phyloP scores from a whole-genome alignment of 2,329 filamentous ascomycete genomes.

The Pseudocercospora macadamiae region DNA sequence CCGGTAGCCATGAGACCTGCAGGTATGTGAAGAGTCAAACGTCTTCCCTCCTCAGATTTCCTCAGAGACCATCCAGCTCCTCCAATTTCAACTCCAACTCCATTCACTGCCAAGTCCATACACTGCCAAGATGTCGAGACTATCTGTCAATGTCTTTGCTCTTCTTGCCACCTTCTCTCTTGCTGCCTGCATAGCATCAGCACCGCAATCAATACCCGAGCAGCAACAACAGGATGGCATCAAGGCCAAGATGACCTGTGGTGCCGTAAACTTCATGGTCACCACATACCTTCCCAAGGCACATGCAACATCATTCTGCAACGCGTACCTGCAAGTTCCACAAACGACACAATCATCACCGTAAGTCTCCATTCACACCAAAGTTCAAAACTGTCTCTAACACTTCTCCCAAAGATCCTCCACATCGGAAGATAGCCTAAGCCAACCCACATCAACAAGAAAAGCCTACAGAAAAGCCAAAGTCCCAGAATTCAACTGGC shows the following conservation, averaged over 20 bases:
- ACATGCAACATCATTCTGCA: slow-evolving; percentile 12
- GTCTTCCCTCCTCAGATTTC: background rate
- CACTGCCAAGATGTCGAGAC: background rate
- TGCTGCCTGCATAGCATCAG: background rate
- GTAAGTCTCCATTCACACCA: background rate
- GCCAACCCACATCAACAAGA: background rate
- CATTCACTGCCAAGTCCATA: too few species aligned
- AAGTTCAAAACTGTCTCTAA: background rate
- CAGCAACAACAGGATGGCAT: background rate
- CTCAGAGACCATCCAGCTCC: background rate
- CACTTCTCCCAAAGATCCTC: background rate
- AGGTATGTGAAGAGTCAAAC: background rate
- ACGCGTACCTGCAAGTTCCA: slow-evolving; percentile 10
- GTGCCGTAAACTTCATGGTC: slow-evolving; percentile 10
- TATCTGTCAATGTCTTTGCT: background rate
- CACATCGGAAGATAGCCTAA: background rate
- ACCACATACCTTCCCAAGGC: slow-evolving; percentile 10
- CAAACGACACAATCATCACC: background rate
- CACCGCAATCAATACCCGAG: background rate
- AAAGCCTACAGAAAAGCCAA: background rate
- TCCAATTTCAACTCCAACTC: background rate
- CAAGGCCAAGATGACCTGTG: background rate
- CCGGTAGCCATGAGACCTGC: background rate
- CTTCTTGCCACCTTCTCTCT: background rate
- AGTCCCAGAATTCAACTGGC: background rate